A percentile compares a stretch with the other conserved stretches of the same genome.
These are phyloP conservation scores for Mariannaea elegans DNA, from an alignment of 2,329 filamentous ascomycete species.

Conservation along the genomic window DNA sequence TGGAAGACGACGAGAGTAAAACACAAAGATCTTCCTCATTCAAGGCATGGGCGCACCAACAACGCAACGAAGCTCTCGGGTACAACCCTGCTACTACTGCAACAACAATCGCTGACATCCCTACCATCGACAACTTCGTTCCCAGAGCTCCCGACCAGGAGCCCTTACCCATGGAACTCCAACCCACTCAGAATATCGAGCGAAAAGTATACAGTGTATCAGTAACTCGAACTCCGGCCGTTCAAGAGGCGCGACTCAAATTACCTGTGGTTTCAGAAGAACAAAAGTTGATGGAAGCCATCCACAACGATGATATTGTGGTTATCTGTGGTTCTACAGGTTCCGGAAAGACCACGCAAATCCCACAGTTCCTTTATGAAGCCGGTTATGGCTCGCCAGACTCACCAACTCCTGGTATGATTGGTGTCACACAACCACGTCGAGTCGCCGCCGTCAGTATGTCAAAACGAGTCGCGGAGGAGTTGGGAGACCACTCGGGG, in stretches of 20 bases:
- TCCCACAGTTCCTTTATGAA: constrained; percentile 96
- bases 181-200: constrained; percentile 65
- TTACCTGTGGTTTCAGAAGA: constrained; percentile 94
- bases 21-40: constrained; percentile 70
- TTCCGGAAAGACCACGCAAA: constrained; percentile 96
- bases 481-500: constrained; percentile 80
- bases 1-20: constrained; percentile 42
- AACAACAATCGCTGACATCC: constrained; percentile 59
- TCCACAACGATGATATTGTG: constrained; percentile 89
- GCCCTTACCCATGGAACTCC: constrained; percentile 72
- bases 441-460: constrained; percentile 97
- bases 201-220: constrained; percentile 81
- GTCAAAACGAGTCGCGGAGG: constrained; percentile 88
- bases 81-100: constrained; percentile 59
- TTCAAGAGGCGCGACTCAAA: constrained; percentile 80
- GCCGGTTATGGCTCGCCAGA: constrained; percentile 84
- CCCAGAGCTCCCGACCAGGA: constrained; percentile 76
- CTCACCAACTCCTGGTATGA: constrained; percentile 87
- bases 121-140: constrained; percentile 68
- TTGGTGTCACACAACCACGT: constrained; percentile 93
- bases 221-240: constrained; percentile 73
- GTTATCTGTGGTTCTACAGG: constrained; percentile 95
- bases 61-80: constrained; percentile 85
- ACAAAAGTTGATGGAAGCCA: constrained; percentile 97
- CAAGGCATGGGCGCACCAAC: constrained; percentile 90